These are phyloP conservation scores for Emericellopsis cladophorae DNA, from an alignment of 2,329 filamentous ascomycete genomes.

Conservation along the genomic window DNA sequence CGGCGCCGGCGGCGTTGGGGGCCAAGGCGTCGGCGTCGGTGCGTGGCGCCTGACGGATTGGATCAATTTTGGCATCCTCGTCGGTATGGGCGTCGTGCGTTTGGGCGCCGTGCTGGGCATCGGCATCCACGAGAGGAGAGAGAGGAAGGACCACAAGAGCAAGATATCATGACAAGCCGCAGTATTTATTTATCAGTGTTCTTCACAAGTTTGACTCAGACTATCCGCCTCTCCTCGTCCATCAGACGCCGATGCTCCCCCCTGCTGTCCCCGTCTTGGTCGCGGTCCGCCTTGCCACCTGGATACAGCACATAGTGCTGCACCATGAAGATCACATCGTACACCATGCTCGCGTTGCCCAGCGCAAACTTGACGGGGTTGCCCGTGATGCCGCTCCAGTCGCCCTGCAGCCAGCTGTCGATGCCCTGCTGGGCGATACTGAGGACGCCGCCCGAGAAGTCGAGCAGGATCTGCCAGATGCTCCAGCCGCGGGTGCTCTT, in stretches of 20 bases:
- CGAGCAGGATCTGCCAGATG: conserved; percentile 73
- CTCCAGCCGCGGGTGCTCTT: conserved; percentile 81
- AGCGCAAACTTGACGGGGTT: conserved; percentile 86
- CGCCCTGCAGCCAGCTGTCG: conserved; percentile 70
- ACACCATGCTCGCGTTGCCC: conserved; percentile 74
- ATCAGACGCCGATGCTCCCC: conserved; percentile 10
- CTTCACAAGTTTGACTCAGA: neutral
- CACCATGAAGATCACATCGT: conserved; percentile 73
- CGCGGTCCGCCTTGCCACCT: conserved; percentile 3
- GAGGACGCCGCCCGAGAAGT: conserved; percentile 69
- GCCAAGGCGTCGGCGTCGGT: neutral
- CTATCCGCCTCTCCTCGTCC: conserved; percentile 12
- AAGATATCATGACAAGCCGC: neutral
- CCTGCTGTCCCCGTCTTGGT: conserved; percentile 7
- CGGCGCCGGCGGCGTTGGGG: neutral
- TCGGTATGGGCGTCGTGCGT: conserved; percentile 3
- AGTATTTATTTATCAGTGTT: neutral
- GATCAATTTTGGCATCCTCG: conserved; percentile 5
- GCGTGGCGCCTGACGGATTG: conserved; percentile 4
- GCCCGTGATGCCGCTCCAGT: conserved; percentile 84
- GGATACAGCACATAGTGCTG: conserved; percentile 81
- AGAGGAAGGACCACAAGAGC: neutral
- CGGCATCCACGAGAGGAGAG: neutral
- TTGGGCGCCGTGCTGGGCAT: conserved; percentile 3
- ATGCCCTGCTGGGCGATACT: conserved; percentile 73